Conservation (phyloP, 306 rosid species). For the Cucumis cinereus region DNA sequence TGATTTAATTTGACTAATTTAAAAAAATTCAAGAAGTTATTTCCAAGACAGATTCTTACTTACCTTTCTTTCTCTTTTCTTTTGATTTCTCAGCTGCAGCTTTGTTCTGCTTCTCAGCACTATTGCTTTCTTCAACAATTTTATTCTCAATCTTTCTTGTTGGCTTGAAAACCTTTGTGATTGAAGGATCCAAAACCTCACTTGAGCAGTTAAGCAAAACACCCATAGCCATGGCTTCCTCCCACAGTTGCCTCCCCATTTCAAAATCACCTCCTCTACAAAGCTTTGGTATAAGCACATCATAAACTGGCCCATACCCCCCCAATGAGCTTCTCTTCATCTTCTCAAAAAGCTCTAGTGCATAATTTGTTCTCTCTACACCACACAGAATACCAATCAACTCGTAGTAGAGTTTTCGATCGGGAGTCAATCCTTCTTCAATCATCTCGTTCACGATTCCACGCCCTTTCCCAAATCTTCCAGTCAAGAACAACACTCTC, state of each 20-base stretch:
- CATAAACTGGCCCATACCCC: constrained; percentile 73
- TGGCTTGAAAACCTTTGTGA: constrained; percentile 55
- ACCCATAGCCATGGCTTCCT: constrained; percentile 56
- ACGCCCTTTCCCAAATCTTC: constrained; percentile 72
- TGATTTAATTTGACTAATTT: not conserved
- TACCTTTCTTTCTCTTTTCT: constrained; percentile 15
- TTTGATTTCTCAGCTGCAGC: constrained; percentile 16
- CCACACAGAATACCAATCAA: constrained; percentile 77
- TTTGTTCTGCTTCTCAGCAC: constrained; percentile 16
- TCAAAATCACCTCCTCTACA: constrained; percentile 60
- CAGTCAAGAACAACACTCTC: constrained; percentile 50
- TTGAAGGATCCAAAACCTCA: constrained; percentile 63
- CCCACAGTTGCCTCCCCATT: constrained; percentile 71
- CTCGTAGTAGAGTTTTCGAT: constrained; percentile 55
- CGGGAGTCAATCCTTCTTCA: constrained; percentile 39
- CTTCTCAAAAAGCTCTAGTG: constrained; percentile 57
- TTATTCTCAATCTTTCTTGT: constrained; percentile 25
- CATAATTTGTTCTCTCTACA: constrained; percentile 56
- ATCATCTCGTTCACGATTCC: constrained; percentile 61
- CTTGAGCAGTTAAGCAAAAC: constrained; percentile 43
- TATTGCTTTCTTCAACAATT: constrained; percentile 19
- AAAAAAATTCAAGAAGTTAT: not conserved
- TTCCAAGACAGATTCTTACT: not conserved
- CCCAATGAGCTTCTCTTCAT: constrained; percentile 66
- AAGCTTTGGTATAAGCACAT: constrained; percentile 68